Base-by-base conservation (phyloP, 2,329 filamentous ascomycete genomes). In the Fusarium ramigenum region DNA sequence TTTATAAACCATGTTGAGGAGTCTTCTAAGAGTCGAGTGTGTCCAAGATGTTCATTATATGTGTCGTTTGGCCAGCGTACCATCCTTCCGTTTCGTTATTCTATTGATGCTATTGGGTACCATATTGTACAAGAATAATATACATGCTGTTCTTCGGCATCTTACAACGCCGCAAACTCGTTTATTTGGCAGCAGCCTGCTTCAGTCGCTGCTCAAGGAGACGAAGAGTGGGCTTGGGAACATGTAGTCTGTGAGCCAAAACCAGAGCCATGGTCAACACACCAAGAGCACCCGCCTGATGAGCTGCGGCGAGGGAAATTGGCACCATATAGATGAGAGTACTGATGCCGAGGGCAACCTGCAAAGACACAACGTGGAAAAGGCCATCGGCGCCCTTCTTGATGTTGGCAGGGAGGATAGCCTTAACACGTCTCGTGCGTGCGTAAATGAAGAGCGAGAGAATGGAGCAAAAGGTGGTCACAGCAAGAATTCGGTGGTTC, bases 261-360 rank as follows among this genome's bases (percentile, higher is more conserved):
- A 98, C 88, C 28, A 97, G 85, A 1, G 92, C 92, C 49, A 94
- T 94, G 0, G 94, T 97, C 69, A 99, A 84, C 25, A 99, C 85
- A 5, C 93, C 94, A 75, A 99, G 84, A 67, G 92, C 93, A 43
- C 96, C 96, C 4, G 96, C 96, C 83, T 99, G 96, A 82, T 99
- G 96, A 12, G 94, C 91, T 7, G 96, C 95, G 2, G 96, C 96
- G 15, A 99, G 85, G 70, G 93, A 92, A 5, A 92, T 93, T 9
- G 97, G 96, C 2, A 99, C 95, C 81, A 99, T 92, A 84, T 98
- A 98, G 78, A 97, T 92, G 68, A 99, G 87, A 0, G 96, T 99
- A 72, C 88, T 91, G 81, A 99, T 97, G 30, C 96, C 96, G 9
- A 99, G 89, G 2, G 91, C 86, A 32, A 94, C 95, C 83, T 99